Percentiles rank a stretch among this genome's conserved stretches.
Evolutionary conservation across 1,284 basidiomycete species (phyloP).

Genomic region (Vanrija sp.): DNA sequence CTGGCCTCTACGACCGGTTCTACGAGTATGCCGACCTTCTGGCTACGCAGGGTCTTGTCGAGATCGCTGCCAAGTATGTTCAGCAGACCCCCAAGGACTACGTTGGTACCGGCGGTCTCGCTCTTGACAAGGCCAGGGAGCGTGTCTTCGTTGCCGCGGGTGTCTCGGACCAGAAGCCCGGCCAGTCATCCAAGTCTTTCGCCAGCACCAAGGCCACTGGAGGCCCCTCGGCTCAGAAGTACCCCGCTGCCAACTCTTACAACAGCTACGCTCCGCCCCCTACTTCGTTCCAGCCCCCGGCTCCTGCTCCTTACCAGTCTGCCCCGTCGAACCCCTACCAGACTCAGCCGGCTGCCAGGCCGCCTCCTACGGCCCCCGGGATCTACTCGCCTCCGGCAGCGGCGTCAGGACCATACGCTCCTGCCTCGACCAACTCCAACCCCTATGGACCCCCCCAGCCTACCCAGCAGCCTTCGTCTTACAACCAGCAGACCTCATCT

Average conservation of each 20-base stretch:
- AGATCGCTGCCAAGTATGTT: slow-evolving; percentile 76
- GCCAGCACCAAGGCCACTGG: slow-evolving; percentile 15
- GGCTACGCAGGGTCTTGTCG: slow-evolving; percentile 80
- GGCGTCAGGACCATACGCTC: slow-evolving; percentile 24
- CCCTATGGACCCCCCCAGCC: slow-evolving; percentile 21
- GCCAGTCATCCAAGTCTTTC: slow-evolving; percentile 14
- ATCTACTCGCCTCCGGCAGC: slow-evolving; percentile 7
- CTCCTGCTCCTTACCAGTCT: background rate
- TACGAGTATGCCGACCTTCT: slow-evolving; percentile 93
- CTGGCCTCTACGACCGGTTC: slow-evolving; percentile 84
- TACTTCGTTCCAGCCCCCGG: background rate
- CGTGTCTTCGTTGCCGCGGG: slow-evolving; percentile 41
- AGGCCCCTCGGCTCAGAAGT: background rate
- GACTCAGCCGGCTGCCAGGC: background rate
- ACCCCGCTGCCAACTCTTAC: background rate
- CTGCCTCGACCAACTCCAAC: slow-evolving; percentile 17
- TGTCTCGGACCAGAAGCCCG: slow-evolving; percentile 8
- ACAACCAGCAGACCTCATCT: slow-evolving; percentile 1
- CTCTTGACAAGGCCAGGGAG: slow-evolving; percentile 62
- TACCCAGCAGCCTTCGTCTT: slow-evolving; percentile 4
- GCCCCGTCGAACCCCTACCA: slow-evolving; percentile 3
- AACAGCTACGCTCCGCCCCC: background rate
- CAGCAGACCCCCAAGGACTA: slow-evolving; percentile 78
- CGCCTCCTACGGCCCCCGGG: slow-evolving; percentile 3
- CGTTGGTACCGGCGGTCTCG: slow-evolving; percentile 57